Evolutionary conservation across 73 alveolate genomes (phyloP), one percentile per base, ranked within the genome.

Genomic region (Blepharisma stoltei): DNA sequence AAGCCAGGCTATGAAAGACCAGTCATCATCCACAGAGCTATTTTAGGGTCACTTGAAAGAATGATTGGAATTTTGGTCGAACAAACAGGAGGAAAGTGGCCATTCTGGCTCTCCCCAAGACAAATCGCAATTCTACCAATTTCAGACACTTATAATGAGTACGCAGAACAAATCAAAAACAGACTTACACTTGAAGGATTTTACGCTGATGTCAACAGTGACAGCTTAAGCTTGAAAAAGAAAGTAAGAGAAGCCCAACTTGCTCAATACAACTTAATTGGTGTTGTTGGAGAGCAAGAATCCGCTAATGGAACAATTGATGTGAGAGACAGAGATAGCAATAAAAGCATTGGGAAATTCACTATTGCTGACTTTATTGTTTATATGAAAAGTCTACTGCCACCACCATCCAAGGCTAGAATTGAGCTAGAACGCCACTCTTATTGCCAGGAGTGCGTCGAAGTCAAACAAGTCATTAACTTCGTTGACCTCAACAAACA

Each of bases 41-140:
- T 97, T 81, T 84, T 97, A 67, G 99, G 99, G 50, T 95, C 99
- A 6, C 84, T 97, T 6, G 99, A 97, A 81, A 93, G 99, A 84
- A 90, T 96, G 90, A 83, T 95, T 27, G 99, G 98, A 20, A 92
- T 97, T 50, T 86, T 97, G 70, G 90, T 89, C 67, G 99, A 97
- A 78, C 98, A 97, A 78, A 65, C 88, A 54, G 99, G 92, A 70
- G 99, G 99, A 9, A 97, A 96, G 81, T 98, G 99, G 99, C 99
- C 99, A 14, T 96, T 98, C 86, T 98, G 99, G 99, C 78, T 98
- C 75, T 89, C 98, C n/a, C 99, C 99, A 25, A 92, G 96, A 65
- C 95, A 98, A 92, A 93, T 92, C 23, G 81, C 84, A 46, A 85
- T 98, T 52, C 86, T 94, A 71, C 99, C 99, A n/a, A 90, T 98